phyloP scores from a whole-genome alignment of 306 rosid genomes.

The Boehmeria nivea region DNA sequence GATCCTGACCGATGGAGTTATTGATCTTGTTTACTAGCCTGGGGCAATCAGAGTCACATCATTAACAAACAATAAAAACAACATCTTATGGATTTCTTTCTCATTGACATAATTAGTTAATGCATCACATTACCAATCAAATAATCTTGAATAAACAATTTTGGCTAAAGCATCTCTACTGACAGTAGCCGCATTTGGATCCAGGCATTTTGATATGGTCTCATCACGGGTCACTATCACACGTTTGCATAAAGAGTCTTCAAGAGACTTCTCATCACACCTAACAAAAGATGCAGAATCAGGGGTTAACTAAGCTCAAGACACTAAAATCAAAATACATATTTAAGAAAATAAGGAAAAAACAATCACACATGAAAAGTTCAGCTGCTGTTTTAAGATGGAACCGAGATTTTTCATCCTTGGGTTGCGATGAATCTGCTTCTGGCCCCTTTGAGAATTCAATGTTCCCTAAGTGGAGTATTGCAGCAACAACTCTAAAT shows the following conservation, averaged over 20 bases:
- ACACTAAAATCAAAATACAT: constrained; percentile 11
- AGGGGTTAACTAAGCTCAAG: constrained; percentile 4
- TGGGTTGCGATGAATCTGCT: constrained; percentile 78
- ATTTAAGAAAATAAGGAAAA: background rate
- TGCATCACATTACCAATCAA: constrained; percentile 87
- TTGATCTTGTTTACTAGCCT: constrained; percentile 93
- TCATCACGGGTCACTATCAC: constrained; percentile 93
- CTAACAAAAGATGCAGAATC: constrained; percentile 35
- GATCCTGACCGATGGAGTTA: constrained; percentile 92
- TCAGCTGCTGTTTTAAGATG: constrained; percentile 81
- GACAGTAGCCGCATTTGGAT: constrained; percentile 62
- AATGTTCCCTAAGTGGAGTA: constrained; percentile 89
- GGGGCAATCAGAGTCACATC: constrained; percentile 22
- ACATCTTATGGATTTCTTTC: background rate
- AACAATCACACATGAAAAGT: constrained; percentile 55
- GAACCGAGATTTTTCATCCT: constrained; percentile 63
- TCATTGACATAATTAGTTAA: no score
- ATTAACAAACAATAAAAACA: constrained; percentile 11
- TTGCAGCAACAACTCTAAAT: constrained; percentile 80
- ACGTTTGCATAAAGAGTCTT: constrained; percentile 88
- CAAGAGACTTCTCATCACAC: constrained; percentile 82
- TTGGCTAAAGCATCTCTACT: constrained; percentile 92
- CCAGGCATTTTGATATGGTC: constrained; percentile 71
- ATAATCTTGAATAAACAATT: constrained; percentile 77
- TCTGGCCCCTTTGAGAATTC: constrained; percentile 76